Base-by-base conservation (phyloP, 352 stramenopile species). In the Saprolegnia diclina region DNA sequence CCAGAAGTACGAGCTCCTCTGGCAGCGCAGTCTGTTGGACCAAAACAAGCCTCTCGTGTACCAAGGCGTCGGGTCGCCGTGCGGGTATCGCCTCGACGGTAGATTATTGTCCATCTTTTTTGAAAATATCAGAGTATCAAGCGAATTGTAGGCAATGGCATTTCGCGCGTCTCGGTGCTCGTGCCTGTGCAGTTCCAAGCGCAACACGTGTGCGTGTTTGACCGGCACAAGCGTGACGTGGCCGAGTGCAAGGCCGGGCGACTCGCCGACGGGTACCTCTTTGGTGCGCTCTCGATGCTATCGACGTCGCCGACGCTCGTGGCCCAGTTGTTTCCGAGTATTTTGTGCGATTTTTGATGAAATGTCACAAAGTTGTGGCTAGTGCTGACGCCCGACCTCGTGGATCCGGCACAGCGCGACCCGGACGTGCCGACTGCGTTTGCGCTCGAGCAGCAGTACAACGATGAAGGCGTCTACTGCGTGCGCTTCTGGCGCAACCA, bases 401-500 rank as follows among this genome's bases (percentile, higher is more conserved):
- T 91, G 9, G 37, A 70, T 21, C 54, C 63, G n/a, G 62, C 45
- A 14, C 40, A 32, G 63, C 37, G n/a, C 53, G 52, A 48, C 42
- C 42, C 42, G 5, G 82, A 93, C 65, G 64, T 87, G n/a, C 65
- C 68, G 4, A 71, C 78, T 1, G 61, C 70, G 22, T 82, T 80
- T 35, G 81, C 81, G 9, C 84, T 79, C 52, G 84, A 94, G 67
- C 86, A 94, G 48, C 84, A 92, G 71, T 94, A 92, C 71, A 94
- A 94, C 50, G 86, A 94, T 65, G 84, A 92, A 62, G 86, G 86
- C n/a, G 82, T 94, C 64, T 94, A 94, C 65, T 83, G 83, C 46
- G 86, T 94, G 10, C 83, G 86, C 18, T 91, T 94, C 56, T 94
- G 84, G 84, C 79, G 85, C 35, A 90, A 90, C 71, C 86, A 94